Base-by-base conservation (phyloP, 164 flowering plant species). In the Magnolia kwangsiensis region DNA sequence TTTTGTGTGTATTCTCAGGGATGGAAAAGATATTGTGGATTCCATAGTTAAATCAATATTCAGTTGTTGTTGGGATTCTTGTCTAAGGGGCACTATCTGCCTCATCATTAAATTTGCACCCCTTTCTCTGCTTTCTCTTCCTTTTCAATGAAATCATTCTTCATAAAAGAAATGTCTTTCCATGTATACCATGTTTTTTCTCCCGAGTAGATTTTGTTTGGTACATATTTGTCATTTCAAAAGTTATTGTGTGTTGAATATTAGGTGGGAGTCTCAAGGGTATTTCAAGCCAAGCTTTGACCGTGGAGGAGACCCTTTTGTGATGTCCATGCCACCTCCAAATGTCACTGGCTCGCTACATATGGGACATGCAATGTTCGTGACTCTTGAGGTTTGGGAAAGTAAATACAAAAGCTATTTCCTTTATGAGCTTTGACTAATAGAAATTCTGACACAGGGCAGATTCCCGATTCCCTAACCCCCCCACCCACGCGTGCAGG, bases 331-430 rank as follows among this genome's bases (percentile, higher is more conserved):
- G 98, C 98, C 98, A 20, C 98, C 98, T 69, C 98, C 98, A 71
- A 95, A 95, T 88, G 98, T 95, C 37, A 95, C 98, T 72, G 98
- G 98, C 67, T 91, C 98, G 4, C 80, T 95, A 83, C 98, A 95
- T 84, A 93, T 95, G 98, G 98, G 98, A 50, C 98, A 93, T 84
- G 98, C 98, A 24, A 95, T 95, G 96, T 95, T 95, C 82, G 98
- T 95, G 50, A 93, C 98, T 67, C 98, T 92, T 72, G 98, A 95
- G 98, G 98, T 95, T 84, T 75, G 86, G 58, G 58, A 81, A 79
- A 51, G 67, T 67, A 66, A 50, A 77, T 72, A 76, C 81, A 65
- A 72, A 20, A 51, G 68, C 50, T 20, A n/a, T 70, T 70, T 29
- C n/a, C 51, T 31, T 23, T 8, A 9, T 9, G 13, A 21, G 68